Base-by-base conservation (phyloP, 2,329 filamentous ascomycete species). In the Calonectria naviculata region DNA sequence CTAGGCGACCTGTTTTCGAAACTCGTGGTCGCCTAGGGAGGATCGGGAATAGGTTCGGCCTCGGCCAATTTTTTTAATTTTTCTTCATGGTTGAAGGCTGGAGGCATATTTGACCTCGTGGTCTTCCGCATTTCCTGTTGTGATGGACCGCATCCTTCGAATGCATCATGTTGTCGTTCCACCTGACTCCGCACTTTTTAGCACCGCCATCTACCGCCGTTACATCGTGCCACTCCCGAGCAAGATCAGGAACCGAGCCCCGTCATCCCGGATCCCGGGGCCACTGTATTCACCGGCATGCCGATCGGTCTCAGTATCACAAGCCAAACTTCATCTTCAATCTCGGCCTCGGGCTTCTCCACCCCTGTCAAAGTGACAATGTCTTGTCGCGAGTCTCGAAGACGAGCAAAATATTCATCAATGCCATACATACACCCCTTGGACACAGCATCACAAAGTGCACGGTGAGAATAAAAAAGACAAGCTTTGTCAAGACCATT, bases 181-280 rank as follows among this genome's bases (percentile, higher is more conserved):
- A 36, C 24, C 24, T 36, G 36, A 38, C 52, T 58, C 52, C 52
- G 52, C 52, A 38, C 21, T 29, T n/a, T 65, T 34, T 44, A 49
- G 46, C 62, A 61, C 54, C 49, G 17, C 49, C 66, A 71, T 76
- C 65, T 71, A 65, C 70, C 68, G 67, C 52, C n/a, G 62, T 71
- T 72, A 63, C 44, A 69, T 66, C 62, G 67, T 68, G 56, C 67
- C 47, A 58, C 49, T 71, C 63, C 63, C 61, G 49, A 66, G 34
- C n/a, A 56, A 62, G 46, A 42, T 36, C 47, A 44, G 47, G 38
- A 65, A 70, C 62, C 31, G 13, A 24, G 38, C 52, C 31, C 44
- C 67, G 49, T 61, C 28, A 26, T 44, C 60, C 56, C 36, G 41
- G 36, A 44, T 42, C 26, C 21, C 19, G 36, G 21, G 6, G 29